These are phyloP conservation scores for Cystobasidium ongulense DNA, from an alignment of 768 basidiomycete genomes.

Conservation along the genomic window DNA sequence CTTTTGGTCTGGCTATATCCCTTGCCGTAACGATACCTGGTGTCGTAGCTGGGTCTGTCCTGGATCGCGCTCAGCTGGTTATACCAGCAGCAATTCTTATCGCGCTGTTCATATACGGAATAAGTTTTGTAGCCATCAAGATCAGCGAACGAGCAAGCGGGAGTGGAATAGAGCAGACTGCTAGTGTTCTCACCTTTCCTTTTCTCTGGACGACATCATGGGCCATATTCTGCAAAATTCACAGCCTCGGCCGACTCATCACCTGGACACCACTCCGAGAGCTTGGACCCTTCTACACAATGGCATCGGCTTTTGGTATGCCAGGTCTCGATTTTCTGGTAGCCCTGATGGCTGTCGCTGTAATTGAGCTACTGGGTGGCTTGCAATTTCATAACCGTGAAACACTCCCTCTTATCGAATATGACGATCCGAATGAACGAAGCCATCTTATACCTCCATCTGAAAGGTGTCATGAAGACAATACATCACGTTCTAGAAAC, in stretches of 20 bases:
- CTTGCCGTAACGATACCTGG: neutral
- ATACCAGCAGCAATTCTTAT: neutral
- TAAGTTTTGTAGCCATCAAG: neutral
- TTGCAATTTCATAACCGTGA: neutral
- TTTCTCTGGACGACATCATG: neutral
- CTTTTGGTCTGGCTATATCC: neutral
- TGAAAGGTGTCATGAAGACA: too few species aligned
- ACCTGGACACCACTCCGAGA: neutral
- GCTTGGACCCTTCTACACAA: neutral
- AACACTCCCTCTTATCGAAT: neutral
- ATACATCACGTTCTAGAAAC: neutral
- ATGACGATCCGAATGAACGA: neutral
- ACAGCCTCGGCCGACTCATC: conserved; percentile 13
- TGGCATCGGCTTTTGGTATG: neutral
- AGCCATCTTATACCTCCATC: neutral
- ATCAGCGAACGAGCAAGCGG: neutral
- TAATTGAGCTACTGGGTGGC: neutral
- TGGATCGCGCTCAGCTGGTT: neutral
- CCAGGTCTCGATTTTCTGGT: conserved; percentile 1
- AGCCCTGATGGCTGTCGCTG: neutral
- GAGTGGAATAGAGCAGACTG: neutral
- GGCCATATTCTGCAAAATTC: neutral
- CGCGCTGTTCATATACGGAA: neutral
- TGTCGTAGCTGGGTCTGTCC: neutral
- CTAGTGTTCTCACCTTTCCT: neutral